Evolutionary conservation across 2,329 filamentous ascomycete genomes (phyloP).

Genomic region (Microcera coccophila): DNA sequence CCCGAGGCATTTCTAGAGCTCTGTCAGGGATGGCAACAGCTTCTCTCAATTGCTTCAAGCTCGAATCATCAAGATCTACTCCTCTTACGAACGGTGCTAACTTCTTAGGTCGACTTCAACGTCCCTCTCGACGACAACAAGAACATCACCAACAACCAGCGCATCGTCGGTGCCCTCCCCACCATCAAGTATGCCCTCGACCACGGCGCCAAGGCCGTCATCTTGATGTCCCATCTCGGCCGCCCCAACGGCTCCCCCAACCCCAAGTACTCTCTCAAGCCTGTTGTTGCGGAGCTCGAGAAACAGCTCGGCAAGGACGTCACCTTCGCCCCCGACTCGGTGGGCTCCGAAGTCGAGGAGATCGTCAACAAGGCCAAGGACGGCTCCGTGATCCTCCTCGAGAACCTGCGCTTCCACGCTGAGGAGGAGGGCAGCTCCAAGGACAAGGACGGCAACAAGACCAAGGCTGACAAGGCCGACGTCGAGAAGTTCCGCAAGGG

Average conservation of each 20-base stretch:
- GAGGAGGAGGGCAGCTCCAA: slow-evolving; percentile 98
- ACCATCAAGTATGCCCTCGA: slow-evolving; percentile 94
- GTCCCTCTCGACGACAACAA: slow-evolving; percentile 90
- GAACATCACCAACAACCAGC: slow-evolving; percentile 97
- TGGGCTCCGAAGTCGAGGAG: slow-evolving; percentile 85
- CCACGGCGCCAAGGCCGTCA: slow-evolving; percentile 83
- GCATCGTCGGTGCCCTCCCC: slow-evolving; percentile 91
- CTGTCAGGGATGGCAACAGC: too few species aligned
- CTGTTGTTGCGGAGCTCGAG: slow-evolving; percentile 86
- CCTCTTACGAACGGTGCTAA: too few species aligned
- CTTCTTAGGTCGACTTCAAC: slow-evolving; percentile 94
- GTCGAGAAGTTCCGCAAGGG: slow-evolving; percentile 94
- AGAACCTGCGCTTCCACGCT: slow-evolving; percentile 97
- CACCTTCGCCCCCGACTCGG: slow-evolving; percentile 84
- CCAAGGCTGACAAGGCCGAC: slow-evolving; percentile 91
- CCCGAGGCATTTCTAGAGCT: neutral
- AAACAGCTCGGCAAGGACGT: slow-evolving; percentile 82
- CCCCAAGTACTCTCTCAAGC: slow-evolving; percentile 90
- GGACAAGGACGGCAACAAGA: slow-evolving; percentile 92
- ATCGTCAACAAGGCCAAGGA: slow-evolving; percentile 77
- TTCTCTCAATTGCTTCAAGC: too few species aligned
- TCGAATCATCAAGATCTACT: too few species aligned
- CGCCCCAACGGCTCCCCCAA: slow-evolving; percentile 88
- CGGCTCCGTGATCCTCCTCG: slow-evolving; percentile 83
- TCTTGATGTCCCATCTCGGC: slow-evolving; percentile 98